Evolutionary conservation across 805 yeast species (phyloP).

Genomic region (Yamadazyma akitaensis): DNA sequence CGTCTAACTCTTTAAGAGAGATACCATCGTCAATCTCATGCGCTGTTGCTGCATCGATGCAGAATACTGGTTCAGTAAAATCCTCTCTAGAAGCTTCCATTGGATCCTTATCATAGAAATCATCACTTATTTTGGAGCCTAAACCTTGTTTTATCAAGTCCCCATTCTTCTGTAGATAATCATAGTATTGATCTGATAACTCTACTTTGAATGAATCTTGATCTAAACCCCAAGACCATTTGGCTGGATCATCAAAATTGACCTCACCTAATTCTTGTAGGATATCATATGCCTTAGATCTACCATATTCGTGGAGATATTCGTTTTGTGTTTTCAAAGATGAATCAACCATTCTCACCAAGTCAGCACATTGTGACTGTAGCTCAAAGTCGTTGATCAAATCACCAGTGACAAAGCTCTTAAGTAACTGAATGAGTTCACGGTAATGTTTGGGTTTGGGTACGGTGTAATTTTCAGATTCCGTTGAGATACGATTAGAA

Average conservation of each 20-base stretch:
- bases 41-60: conserved; percentile 79
- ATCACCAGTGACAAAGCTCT: conserved; percentile 56
- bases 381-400: conserved; percentile 41
- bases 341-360: conserved; percentile 28
- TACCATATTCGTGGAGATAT: conserved; percentile 42
- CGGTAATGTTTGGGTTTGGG: conserved; percentile 17
- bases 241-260: conserved; percentile 46
- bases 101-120: conserved; percentile 31
- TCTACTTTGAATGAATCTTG: neutral
- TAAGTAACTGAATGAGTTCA: conserved; percentile 44
- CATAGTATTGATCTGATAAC: conserved; percentile 4
- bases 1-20: conserved; percentile 44
- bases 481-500: neutral
- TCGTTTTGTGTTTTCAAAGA: conserved; percentile 2
- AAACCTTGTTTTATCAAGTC: neutral
- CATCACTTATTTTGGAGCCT: conserved; percentile 10
- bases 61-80: conserved; percentile 57
- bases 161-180: conserved; percentile 4
- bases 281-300: conserved; percentile 52
- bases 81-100: conserved; percentile 31
- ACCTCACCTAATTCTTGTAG: conserved; percentile 25
- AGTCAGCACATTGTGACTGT: conserved; percentile 44
- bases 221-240: conserved; percentile 37
- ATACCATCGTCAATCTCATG: conserved; percentile 95
- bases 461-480: neutral